phyloP scores from a whole-genome alignment of 176 grass and related monocot species.

The Oryza meridionalis region DNA sequence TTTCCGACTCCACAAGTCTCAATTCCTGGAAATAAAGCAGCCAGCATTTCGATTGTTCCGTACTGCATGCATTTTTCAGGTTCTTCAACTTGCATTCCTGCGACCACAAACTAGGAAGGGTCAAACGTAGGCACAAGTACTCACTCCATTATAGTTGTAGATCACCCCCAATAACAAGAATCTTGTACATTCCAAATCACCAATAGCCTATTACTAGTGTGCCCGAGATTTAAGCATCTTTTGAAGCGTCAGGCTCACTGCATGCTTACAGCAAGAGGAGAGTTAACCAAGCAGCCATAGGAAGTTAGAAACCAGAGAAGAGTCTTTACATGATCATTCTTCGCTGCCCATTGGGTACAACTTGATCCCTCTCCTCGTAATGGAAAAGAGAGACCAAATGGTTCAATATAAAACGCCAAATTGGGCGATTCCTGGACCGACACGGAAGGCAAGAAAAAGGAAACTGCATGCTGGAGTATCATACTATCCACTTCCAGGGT shows the following conservation, averaged over 20 bases:
- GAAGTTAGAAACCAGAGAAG: neutral
- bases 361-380: constrained; percentile 8
- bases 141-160: neutral
- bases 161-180: neutral
- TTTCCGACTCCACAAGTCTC: neutral
- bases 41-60: constrained; percentile 2
- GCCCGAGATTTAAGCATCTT: neutral
- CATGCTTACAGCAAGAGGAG: neutral
- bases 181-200: neutral
- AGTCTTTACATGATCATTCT: neutral
- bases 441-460: neutral
- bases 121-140: neutral
- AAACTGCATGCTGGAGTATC: neutral
- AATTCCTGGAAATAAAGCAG: constrained; percentile 9
- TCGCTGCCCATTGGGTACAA: neutral
- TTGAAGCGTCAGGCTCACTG: neutral
- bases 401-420: constrained; percentile 23
- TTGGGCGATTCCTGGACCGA: neutral
- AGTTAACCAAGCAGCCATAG: neutral
- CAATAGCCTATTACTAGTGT: neutral
- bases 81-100: neutral
- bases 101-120: too few species aligned
- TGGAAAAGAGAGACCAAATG: neutral
- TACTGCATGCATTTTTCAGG: neutral
- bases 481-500: constrained; percentile 17